Conservation (phyloP, 1,284 basidiomycete genomes). For the Rhodotorula sp. region DNA sequence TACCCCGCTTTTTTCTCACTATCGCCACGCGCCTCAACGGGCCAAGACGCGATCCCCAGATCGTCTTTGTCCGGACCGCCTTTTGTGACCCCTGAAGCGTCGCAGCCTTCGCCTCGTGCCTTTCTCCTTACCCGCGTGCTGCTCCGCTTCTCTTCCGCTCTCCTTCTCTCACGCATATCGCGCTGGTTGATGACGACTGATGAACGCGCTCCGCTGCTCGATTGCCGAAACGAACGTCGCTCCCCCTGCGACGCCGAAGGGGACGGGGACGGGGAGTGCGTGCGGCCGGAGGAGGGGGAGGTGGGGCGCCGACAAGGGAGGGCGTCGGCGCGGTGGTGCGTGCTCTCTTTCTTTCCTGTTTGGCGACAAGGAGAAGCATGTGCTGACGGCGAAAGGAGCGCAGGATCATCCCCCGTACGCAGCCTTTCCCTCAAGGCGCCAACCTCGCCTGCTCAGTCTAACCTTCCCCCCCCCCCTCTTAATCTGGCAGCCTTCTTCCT, state of each 20-base stretch:
- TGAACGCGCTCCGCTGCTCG: background rate
- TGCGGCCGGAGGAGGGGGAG: background rate
- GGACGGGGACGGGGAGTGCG: background rate
- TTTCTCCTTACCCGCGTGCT: background rate
- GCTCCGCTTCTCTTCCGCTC: background rate
- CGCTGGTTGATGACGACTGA: background rate
- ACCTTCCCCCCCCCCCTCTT: too few species aligned
- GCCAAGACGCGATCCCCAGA: background rate
- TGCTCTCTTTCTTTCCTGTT: background rate
- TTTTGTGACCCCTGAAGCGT: background rate
- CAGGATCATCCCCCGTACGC: slow-evolving; percentile 8
- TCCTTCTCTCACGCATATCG: background rate
- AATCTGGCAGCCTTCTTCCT: slow-evolving; percentile 11
- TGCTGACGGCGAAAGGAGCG: too few species aligned
- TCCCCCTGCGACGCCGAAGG: too few species aligned
- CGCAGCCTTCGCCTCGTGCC: background rate
- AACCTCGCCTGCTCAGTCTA: too few species aligned
- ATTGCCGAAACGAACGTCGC: too few species aligned
- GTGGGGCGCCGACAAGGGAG: background rate
- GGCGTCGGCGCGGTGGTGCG: slow-evolving; percentile 9
- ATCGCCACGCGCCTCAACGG: background rate
- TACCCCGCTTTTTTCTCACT: background rate
- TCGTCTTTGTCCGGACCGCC: background rate
- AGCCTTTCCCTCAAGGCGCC: too few species aligned
- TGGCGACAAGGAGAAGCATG: background rate